phyloP scores from a whole-genome alignment of 176 grass and related monocot genomes.

The Oryza glaberrima region DNA sequence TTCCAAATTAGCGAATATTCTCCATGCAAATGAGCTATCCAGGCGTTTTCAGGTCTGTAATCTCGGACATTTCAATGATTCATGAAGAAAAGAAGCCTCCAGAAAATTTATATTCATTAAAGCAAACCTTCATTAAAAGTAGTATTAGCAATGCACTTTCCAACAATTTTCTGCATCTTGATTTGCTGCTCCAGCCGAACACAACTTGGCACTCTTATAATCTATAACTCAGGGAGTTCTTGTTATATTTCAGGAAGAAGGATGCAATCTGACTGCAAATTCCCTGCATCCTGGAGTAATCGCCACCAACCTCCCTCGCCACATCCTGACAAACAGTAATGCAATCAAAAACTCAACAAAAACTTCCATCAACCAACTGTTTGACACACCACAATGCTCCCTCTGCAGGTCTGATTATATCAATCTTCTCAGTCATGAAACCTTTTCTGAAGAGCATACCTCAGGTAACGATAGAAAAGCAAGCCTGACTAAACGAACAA shows the following conservation, averaged over 20 bases:
- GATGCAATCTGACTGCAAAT: conserved; percentile 52
- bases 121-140: neutral
- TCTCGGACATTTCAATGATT: neutral
- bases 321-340: conserved; percentile 41
- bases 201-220: neutral
- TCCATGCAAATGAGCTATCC: conserved; percentile 76
- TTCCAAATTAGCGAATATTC: conserved; percentile 86
- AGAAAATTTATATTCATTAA: neutral
- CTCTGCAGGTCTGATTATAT: conserved; percentile 25
- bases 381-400: neutral
- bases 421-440: conserved; percentile 20
- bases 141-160: neutral
- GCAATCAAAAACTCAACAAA: neutral
- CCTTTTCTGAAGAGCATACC: conserved; percentile 55
- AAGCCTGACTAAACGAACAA: neutral
- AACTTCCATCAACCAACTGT: neutral
- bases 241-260: conserved; percentile 45
- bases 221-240: neutral
- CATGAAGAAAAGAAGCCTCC: neutral
- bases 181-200: neutral
- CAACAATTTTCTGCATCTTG: too few species aligned
- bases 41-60: conserved; percentile 53
- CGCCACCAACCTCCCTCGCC: conserved; percentile 37
- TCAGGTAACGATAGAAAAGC: conserved; percentile 36
- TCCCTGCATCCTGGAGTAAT: conserved; percentile 59